Evolutionary conservation across 495 filamentous ascomycete species (phyloP).

Genomic region (Aspergillus heteromorphus): DNA sequence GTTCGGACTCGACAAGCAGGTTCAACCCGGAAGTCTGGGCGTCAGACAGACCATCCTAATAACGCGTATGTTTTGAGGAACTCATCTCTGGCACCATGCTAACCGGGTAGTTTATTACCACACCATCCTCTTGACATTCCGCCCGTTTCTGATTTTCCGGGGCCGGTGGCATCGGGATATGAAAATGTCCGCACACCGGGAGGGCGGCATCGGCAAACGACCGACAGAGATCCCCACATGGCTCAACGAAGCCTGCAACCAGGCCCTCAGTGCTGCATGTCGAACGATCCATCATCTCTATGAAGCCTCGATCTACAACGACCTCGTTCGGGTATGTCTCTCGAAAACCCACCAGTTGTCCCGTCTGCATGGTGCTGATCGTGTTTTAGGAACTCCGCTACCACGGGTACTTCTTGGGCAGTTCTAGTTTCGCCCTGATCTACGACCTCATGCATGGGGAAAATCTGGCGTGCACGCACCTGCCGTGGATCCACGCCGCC

Average conservation of each 20-base stretch:
- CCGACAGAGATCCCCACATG: slow-evolving; percentile 32
- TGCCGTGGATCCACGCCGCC: slow-evolving; percentile 38
- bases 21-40: slow-evolving; percentile 29
- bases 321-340: slow-evolving; percentile 28
- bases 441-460: slow-evolving; percentile 38
- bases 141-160: slow-evolving; percentile 42
- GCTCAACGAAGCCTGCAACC: slow-evolving; percentile 42
- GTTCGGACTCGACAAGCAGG: slow-evolving; percentile 26
- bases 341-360: neutral
- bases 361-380: neutral
- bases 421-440: slow-evolving; percentile 33
- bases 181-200: slow-evolving; percentile 13
- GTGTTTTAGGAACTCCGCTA: slow-evolving; percentile 33
- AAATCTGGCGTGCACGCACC: slow-evolving; percentile 24
- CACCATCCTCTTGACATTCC: slow-evolving; percentile 37
- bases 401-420: slow-evolving; percentile 36
- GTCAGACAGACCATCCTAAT: slow-evolving; percentile 33
- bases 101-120: slow-evolving; percentile 35
- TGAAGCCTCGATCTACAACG: slow-evolving; percentile 30
- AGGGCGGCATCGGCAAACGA: slow-evolving; percentile 10
- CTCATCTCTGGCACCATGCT: neutral
- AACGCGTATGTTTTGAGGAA: slow-evolving; percentile 22
- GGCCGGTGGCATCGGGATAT: slow-evolving; percentile 34
- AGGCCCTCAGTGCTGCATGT: slow-evolving; percentile 29
- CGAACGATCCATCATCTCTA: slow-evolving; percentile 34